Percentiles rank a stretch among this genome's conserved stretches.
phyloP scores from a whole-genome alignment of 768 basidiomycete genomes.

The Chalciporus chontae region DNA sequence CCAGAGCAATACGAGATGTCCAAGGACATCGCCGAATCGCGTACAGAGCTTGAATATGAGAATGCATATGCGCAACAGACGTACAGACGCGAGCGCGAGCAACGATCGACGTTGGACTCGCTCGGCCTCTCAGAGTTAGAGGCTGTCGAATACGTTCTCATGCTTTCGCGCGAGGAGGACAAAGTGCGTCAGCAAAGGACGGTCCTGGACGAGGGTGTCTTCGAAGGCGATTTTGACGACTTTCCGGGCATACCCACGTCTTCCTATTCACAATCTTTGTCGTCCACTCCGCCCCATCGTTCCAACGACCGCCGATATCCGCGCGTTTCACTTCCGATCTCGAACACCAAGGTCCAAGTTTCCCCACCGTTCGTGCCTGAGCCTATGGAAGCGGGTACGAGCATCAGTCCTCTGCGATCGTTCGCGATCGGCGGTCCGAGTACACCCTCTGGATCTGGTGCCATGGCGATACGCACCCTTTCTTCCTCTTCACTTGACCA shows the following conservation, averaged over 20 bases:
- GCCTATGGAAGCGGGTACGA: constrained; percentile 51
- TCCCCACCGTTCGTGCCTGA: constrained; percentile 49
- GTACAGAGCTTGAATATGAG: constrained; percentile 50
- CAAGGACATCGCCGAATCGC: constrained; percentile 60
- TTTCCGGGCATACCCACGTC: constrained; percentile 13
- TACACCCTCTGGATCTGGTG: constrained; percentile 1
- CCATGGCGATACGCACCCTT: constrained; percentile 8
- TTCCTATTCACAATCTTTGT: constrained; percentile 9
- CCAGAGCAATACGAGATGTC: constrained; percentile 64
- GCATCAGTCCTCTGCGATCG: constrained; percentile 26
- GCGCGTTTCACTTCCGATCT: constrained; percentile 25
- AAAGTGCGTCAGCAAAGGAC: constrained; percentile 13
- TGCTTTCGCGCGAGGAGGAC: constrained; percentile 82
- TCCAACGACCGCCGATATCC: constrained; percentile 29
- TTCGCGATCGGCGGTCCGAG: constrained; percentile 1
- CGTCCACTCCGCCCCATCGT: constrained; percentile 6
- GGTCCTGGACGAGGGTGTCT: constrained; percentile 50
- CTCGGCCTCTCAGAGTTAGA: constrained; percentile 73
- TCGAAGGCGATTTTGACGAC: constrained; percentile 45
- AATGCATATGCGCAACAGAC: constrained; percentile 32
- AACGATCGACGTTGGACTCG: constrained; percentile 50
- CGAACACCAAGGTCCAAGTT: constrained; percentile 54
- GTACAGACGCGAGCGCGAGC: constrained; percentile 53
- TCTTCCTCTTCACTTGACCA: constrained; percentile 26
- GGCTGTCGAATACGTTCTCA: constrained; percentile 75